Conservation (phyloP, 2,329 filamentous ascomycete genomes). For the Sporothrix protearum region DNA sequence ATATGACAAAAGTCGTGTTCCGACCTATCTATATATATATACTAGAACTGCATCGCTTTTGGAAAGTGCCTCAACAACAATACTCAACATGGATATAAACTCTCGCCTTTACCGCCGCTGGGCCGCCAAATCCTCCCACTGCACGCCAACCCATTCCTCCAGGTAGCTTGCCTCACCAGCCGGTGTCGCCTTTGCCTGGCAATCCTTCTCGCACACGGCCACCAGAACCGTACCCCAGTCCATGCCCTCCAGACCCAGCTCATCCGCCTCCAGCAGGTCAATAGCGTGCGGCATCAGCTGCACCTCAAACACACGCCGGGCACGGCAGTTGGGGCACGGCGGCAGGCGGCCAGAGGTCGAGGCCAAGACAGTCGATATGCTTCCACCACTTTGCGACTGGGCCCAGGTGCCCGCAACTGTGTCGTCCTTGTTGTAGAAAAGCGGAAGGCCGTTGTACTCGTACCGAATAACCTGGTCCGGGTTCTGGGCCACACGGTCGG, state of each 20-base stretch:
- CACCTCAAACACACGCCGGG: conserved; percentile 76
- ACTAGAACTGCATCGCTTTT: background rate
- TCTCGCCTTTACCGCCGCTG: conserved; percentile 34
- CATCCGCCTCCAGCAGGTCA: conserved; percentile 76
- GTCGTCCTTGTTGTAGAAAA: conserved; percentile 80
- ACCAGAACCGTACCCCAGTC: conserved; percentile 95
- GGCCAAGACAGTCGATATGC: conserved; percentile 32
- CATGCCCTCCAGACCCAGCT: conserved; percentile 76
- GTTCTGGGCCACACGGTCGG: conserved; percentile 72
- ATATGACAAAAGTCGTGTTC: background rate
- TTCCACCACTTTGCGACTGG: conserved; percentile 30
- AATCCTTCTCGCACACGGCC: conserved; percentile 78
- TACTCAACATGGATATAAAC: background rate
- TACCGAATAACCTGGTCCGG: conserved; percentile 80
- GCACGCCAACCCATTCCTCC: conserved; percentile 96
- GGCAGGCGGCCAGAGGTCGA: conserved; percentile 54
- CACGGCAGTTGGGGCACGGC: conserved; percentile 71
- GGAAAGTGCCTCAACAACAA: background rate
- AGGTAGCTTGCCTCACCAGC: conserved; percentile 69
- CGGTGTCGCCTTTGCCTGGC: conserved; percentile 56
- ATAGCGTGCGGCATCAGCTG: conserved; percentile 92
- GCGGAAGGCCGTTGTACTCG: conserved; percentile 66
- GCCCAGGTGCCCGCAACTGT: conserved; percentile 59
- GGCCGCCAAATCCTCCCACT: conserved; percentile 77
- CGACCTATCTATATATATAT: background rate